phyloP scores from a whole-genome alignment of 2,329 filamentous ascomycete species.

The Paraphoma sp. region DNA sequence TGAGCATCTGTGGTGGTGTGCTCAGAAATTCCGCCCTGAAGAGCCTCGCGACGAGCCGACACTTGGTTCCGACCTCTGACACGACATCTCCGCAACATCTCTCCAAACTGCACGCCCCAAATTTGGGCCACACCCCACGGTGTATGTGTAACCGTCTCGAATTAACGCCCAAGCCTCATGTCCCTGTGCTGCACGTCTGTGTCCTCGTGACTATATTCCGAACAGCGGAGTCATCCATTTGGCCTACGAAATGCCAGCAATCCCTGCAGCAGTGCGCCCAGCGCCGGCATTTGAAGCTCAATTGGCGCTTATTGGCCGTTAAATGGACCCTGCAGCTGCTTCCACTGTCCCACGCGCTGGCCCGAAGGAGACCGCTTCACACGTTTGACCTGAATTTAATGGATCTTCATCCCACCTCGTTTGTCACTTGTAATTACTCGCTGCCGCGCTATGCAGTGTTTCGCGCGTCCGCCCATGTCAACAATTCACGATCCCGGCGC shows the following conservation, averaged over 20 bases:
- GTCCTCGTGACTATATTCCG: slow-evolving; percentile 27
- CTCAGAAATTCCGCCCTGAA: not conserved
- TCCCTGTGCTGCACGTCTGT: slow-evolving; percentile 11
- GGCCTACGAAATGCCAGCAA: slow-evolving; percentile 1
- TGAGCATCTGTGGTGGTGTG: slow-evolving; percentile 3
- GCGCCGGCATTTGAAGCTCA: slow-evolving; percentile 13
- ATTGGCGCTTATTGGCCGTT: slow-evolving; percentile 16
- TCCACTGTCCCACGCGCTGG: slow-evolving; percentile 15
- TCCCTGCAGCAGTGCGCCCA: slow-evolving; percentile 13
- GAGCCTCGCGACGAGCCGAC: slow-evolving; percentile 11
- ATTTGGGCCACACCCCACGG: slow-evolving; percentile 10
- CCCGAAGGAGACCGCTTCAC: slow-evolving; percentile 12
- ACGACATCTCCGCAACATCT: not conserved
- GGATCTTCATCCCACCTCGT: slow-evolving; percentile 18
- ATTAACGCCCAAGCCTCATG: slow-evolving; percentile 5
- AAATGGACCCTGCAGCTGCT: slow-evolving; percentile 40
- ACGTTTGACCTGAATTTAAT: slow-evolving; percentile 14
- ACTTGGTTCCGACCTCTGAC: not conserved
- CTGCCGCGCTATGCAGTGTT: not conserved
- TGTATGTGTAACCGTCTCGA: slow-evolving; percentile 7
- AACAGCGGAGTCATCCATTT: slow-evolving; percentile 18
- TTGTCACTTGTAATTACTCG: slow-evolving; percentile 7
- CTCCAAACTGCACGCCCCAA: slow-evolving; percentile 1
- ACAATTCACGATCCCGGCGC: not conserved
- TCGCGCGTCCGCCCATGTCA: not conserved